Conservation (phyloP, 1,284 basidiomycete species). For the Leucoagaricus sp. region DNA sequence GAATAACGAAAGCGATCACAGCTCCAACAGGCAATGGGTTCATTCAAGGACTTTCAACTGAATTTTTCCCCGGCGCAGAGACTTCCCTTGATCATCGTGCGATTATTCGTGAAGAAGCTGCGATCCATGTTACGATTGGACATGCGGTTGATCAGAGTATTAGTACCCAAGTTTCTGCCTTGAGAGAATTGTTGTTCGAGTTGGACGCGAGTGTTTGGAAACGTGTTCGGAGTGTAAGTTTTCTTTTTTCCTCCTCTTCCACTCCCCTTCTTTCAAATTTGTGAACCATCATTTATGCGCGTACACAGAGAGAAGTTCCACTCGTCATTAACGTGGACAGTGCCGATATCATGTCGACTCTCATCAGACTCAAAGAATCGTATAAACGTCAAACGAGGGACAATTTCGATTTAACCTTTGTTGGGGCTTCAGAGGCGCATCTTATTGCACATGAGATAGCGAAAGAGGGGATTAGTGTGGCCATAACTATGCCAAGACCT, state of each 20-base stretch:
- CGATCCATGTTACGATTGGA: slow-evolving; percentile 65
- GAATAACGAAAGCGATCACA: slow-evolving; percentile 61
- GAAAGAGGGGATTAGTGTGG: slow-evolving; percentile 61
- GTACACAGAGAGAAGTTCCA: slow-evolving; percentile 39
- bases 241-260: neutral
- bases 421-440: slow-evolving; percentile 72
- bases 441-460: slow-evolving; percentile 70
- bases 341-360: slow-evolving; percentile 73
- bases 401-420: slow-evolving; percentile 49
- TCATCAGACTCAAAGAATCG: slow-evolving; percentile 67
- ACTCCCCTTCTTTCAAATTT: too few species aligned
- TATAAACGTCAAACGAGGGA: slow-evolving; percentile 47
- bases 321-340: slow-evolving; percentile 63
- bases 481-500: slow-evolving; percentile 9
- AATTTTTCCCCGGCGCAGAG: slow-evolving; percentile 59
- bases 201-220: slow-evolving; percentile 38
- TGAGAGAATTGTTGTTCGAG: slow-evolving; percentile 46
- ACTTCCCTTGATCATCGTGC: slow-evolving; percentile 63
- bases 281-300: neutral
- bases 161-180: slow-evolving; percentile 64
- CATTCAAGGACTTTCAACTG: slow-evolving; percentile 59
- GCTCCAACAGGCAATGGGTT: slow-evolving; percentile 55
- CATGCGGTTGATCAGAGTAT: slow-evolving; percentile 45
- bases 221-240: slow-evolving; percentile 35
- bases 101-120: slow-evolving; percentile 62